Evolutionary conservation across 1,284 basidiomycete genomes (phyloP).

Genomic region (Trichosporon coremiiforme): DNA sequence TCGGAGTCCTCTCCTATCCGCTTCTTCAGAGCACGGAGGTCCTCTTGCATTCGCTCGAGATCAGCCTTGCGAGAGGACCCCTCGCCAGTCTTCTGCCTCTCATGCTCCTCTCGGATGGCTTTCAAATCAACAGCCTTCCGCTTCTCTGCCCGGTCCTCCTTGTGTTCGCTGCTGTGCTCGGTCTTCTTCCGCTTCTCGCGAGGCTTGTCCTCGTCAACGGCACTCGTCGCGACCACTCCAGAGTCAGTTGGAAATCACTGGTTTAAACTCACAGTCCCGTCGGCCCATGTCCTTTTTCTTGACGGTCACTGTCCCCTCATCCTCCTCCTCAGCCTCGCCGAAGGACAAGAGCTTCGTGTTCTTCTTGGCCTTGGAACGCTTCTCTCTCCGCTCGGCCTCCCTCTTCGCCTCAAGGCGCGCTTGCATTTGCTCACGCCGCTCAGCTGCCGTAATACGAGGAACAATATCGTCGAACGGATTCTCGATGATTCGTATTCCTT

Average conservation of each 20-base stretch:
- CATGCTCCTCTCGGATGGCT: constrained; percentile 72
- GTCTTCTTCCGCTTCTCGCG: constrained; percentile 23
- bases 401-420: constrained; percentile 73
- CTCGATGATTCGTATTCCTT: constrained; percentile 76
- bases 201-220: constrained; percentile 13
- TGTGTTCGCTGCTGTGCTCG: constrained; percentile 21
- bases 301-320: constrained; percentile 58
- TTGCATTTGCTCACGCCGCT: constrained; percentile 76
- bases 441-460: constrained; percentile 92
- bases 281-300: constrained; percentile 79
- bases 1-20: constrained; percentile 45
- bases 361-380: constrained; percentile 79
- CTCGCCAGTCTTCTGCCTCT: constrained; percentile 65
- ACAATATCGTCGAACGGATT: constrained; percentile 94
- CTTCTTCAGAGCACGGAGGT: constrained; percentile 71
- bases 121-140: constrained; percentile 61
- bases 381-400: constrained; percentile 72
- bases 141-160: constrained; percentile 35
- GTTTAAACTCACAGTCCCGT: constrained; percentile 68
- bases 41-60: constrained; percentile 83
- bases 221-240: background rate
- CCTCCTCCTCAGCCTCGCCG: constrained; percentile 73
- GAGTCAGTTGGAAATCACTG: background rate
- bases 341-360: constrained; percentile 87
- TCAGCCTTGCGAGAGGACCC: constrained; percentile 70